Evolutionary conservation across 305 asterid species (phyloP), one percentile per base, ranked within the genome.

Genomic region (Lippia alba): DNA sequence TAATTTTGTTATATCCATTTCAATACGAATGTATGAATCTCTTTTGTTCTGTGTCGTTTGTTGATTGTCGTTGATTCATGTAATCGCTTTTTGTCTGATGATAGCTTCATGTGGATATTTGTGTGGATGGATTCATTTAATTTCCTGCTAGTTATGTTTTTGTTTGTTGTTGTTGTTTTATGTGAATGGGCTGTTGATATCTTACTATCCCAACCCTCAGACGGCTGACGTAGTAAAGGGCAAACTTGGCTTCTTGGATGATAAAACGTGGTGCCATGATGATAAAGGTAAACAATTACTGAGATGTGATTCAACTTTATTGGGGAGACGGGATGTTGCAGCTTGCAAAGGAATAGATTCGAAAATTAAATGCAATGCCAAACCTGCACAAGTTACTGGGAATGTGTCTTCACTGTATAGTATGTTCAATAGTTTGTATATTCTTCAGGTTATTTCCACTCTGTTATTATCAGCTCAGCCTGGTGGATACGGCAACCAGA

Each of bases 371-470:
- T 61, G 48, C 74, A 66, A 68, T 62, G 68, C 66, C 50, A 59
- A 46, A 44, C 66, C 66, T 66, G 64, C 80, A 60, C 82, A 87
- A 48, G 76, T 72, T 55, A 77, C 84, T 69, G 79, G 80, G 75
- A 64, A 74, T 72, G 71, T 73, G 39, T 81, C 84, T 72, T 76
- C 89, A 33, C 74, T 84, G 57, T 69, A 81, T 79, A 75, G 75
- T 76, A 72, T 85, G 72, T 73, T 85, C 75, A 78, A 78, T 68
- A 79, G 91, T 81, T 79, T 94, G 90, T 82, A 74, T 78, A 80
- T 91, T 78, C 94, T 94, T 80, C 84, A 91, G 80, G 90, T 81
- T 74, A 64, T 87, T 73, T 87, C 82, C 55, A 69, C 86, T 58
- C 72, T 86, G 89, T 74, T 84, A 71, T 82, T 82, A 72, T 86